phyloP scores from a whole-genome alignment of 345 rosid genomes.

The Salix caprea region DNA sequence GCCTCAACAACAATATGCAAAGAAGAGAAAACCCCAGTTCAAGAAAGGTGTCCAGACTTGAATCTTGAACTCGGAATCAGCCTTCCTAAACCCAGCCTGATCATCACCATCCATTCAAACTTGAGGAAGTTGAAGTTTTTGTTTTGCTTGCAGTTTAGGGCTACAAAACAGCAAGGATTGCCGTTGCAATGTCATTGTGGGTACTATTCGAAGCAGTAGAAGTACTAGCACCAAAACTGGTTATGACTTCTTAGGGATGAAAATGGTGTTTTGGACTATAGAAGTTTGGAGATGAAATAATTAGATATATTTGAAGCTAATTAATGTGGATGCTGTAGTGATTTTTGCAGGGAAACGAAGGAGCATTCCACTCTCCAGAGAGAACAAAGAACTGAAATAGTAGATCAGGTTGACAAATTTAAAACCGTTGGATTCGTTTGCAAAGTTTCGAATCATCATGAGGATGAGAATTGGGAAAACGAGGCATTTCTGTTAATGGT shows the following conservation, averaged over 20 bases:
- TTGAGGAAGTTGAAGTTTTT: slow-evolving; percentile 17
- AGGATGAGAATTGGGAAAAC: not conserved
- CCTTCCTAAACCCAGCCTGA: slow-evolving; percentile 48
- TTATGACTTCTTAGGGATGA: slow-evolving; percentile 78
- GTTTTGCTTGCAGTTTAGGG: slow-evolving; percentile 57
- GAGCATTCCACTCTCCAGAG: not conserved
- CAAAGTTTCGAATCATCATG: not conserved
- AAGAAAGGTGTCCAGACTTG: slow-evolving; percentile 61
- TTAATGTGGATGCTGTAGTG: not conserved
- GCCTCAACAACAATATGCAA: slow-evolving; percentile 3
- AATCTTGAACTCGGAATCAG: slow-evolving; percentile 82
- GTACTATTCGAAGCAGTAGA: slow-evolving; percentile 20
- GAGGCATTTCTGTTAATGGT: too few species aligned
- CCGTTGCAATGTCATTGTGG: slow-evolving; percentile 27
- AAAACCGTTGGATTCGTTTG: not conserved
- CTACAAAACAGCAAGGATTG: slow-evolving; percentile 50
- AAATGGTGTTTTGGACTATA: slow-evolving; percentile 57
- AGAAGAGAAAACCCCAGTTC: slow-evolving; percentile 15
- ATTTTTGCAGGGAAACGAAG: not conserved
- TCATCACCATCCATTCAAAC: not conserved
- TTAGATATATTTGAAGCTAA: not conserved
- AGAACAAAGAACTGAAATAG: not conserved
- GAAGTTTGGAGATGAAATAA: slow-evolving; percentile 60
- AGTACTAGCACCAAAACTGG: slow-evolving; percentile 27
- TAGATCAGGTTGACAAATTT: not conserved